Percentiles rank a stretch among this genome's conserved stretches.
Conservation (phyloP, 2,329 filamentous ascomycete species). For the Alternaria sp. region DNA sequence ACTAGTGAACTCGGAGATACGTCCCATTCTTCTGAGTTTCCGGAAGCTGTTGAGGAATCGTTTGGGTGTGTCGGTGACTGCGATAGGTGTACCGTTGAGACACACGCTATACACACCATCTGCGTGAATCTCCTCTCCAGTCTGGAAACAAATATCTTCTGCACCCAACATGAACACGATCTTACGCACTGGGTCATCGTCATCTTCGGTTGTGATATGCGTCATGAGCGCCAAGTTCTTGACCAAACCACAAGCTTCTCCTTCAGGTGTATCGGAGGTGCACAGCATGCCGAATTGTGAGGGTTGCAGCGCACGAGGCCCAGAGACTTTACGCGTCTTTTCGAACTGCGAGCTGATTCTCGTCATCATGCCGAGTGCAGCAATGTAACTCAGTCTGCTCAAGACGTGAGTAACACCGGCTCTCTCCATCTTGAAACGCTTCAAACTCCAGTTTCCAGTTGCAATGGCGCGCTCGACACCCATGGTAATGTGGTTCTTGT, state of each 20-base stretch:
- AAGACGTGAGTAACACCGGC: constrained; percentile 96
- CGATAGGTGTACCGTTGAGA: constrained; percentile 93
- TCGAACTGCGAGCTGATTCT: constrained; percentile 98
- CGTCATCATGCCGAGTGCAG: constrained; percentile 98
- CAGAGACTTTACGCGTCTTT: constrained; percentile 95
- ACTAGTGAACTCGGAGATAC: constrained; percentile 94
- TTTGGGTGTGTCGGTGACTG: constrained; percentile 84
- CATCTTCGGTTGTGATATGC: constrained; percentile 95
- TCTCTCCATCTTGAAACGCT: constrained; percentile 98
- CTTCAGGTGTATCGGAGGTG: constrained; percentile 96
- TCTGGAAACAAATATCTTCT: constrained; percentile 78
- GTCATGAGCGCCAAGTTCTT: constrained; percentile 99
- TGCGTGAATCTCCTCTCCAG: constrained; percentile 84
- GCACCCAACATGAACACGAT: constrained; percentile 87
- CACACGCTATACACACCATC: constrained; percentile 88
- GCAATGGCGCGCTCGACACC: constrained; percentile 97
- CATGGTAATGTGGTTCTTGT: constrained; percentile 84
- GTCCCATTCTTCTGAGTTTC: constrained; percentile 83
- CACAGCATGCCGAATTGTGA: constrained; percentile 99
- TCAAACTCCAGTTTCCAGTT: constrained; percentile 96
- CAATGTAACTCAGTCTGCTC: constrained; percentile 94
- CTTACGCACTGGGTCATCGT: constrained; percentile 86
- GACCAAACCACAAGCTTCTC: constrained; percentile 95
- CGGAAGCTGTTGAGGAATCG: constrained; percentile 85
- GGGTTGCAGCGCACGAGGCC: constrained; percentile 92